A percentile compares a stretch with the other conserved stretches of the same genome.
Conservation (phyloP, 352 stramenopile species). For the Phytophthora pseudosyringae region DNA sequence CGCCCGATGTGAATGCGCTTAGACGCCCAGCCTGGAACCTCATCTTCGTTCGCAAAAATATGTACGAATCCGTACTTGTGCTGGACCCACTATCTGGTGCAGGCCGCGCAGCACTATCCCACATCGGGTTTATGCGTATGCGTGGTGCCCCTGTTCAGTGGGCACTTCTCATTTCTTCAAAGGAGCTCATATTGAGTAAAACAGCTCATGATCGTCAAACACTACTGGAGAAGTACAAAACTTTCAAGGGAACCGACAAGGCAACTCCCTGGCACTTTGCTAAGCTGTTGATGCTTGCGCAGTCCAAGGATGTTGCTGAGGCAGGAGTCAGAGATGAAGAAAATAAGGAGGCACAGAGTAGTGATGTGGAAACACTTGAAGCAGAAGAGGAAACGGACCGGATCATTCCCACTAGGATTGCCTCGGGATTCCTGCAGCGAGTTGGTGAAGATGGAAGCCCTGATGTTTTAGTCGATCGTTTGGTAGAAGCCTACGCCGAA, state of each 20-base stretch:
- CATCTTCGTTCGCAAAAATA: conserved; percentile 87
- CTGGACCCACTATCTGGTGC: conserved; percentile 65
- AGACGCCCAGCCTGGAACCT: conserved; percentile 74
- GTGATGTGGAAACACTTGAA: conserved; percentile 15
- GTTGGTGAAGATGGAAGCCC: conserved; percentile 49
- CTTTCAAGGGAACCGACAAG: conserved; percentile 41
- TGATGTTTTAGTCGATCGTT: conserved; percentile 54
- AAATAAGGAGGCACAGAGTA: conserved; percentile 19
- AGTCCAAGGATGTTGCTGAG: conserved; percentile 56
- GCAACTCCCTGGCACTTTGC: conserved; percentile 80
- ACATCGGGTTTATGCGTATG: conserved; percentile 77
- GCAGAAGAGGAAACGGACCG: conserved; percentile 17
- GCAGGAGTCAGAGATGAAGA: conserved; percentile 14
- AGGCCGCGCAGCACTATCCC: conserved; percentile 54
- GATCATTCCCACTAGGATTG: conserved; percentile 37
- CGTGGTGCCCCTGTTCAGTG: conserved; percentile 80
- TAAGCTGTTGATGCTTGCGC: conserved; percentile 76
- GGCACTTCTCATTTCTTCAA: conserved; percentile 73
- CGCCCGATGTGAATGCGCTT: conserved; percentile 51
- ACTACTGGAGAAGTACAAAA: conserved; percentile 55
- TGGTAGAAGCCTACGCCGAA: conserved; percentile 73
- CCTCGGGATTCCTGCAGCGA: conserved; percentile 61
- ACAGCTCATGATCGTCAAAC: conserved; percentile 43
- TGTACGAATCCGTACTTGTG: conserved; percentile 86
- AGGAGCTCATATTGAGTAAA: conserved; percentile 66